Evolutionary conservation across 352 stramenopile genomes (phyloP).

Genomic region (Elongisporangium prolatum): DNA sequence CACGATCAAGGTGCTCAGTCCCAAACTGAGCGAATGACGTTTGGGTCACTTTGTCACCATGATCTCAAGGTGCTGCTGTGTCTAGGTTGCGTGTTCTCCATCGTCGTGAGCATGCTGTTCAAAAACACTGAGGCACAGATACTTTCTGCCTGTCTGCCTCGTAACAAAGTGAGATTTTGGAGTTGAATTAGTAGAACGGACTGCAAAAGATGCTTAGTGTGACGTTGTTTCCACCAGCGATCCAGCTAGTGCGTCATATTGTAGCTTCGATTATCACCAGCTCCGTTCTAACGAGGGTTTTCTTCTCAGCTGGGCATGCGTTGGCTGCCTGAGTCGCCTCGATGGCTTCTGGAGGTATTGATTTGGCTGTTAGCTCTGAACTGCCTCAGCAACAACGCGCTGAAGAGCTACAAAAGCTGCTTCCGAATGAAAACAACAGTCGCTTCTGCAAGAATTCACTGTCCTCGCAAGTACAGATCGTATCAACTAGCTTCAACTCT

Average conservation of each 20-base stretch:
- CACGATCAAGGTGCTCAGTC: conserved; percentile 40
- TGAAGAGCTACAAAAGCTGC: conserved; percentile 26
- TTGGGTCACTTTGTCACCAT: not conserved
- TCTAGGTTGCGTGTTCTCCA: conserved; percentile 59
- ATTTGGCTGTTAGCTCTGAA: not conserved
- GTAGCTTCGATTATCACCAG: not conserved
- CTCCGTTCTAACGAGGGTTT: not conserved
- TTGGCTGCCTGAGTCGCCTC: conserved; percentile 61
- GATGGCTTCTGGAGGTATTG: conserved; percentile 54
- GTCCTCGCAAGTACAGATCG: not conserved
- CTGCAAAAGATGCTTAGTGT: conserved; percentile 65
- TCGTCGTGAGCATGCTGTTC: conserved; percentile 41
- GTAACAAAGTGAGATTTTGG: not conserved
- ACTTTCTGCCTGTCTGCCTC: not conserved
- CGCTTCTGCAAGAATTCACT: not conserved
- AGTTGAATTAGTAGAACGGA: conserved; percentile 18
- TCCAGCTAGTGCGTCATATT: conserved; percentile 41
- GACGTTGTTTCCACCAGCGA: conserved; percentile 52
- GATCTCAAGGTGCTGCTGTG: conserved; percentile 55
- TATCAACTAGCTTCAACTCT: not conserved
- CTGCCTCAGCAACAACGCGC: conserved; percentile 49
- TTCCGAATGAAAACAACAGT: conserved; percentile 4
- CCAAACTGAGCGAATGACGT: not conserved
- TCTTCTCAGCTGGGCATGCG: conserved; percentile 51
- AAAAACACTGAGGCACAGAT: conserved; percentile 23